phyloP scores from a whole-genome alignment of 352 stramenopile genomes.

The Phytophthora pinifolia region DNA sequence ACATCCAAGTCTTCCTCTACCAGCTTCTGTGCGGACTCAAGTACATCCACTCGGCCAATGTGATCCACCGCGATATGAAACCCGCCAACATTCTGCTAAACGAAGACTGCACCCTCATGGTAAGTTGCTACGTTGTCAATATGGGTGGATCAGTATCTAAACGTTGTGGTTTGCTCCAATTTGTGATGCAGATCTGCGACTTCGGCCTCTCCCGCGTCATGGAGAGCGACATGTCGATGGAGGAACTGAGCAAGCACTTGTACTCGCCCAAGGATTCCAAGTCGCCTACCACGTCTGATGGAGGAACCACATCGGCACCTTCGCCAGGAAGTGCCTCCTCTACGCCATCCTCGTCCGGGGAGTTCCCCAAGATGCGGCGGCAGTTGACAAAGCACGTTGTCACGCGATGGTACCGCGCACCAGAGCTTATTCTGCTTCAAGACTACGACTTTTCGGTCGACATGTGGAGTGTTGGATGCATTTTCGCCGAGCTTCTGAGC shows the following conservation, averaged over 20 bases:
- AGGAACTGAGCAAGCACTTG: conserved; percentile 73
- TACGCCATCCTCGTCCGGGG: conserved; percentile 63
- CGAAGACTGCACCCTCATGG: conserved; percentile 85
- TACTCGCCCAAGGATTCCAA: conserved; percentile 82
- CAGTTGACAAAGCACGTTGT: conserved; percentile 99
- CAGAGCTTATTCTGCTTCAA: conserved; percentile 95
- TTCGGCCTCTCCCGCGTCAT: conserved; percentile 85
- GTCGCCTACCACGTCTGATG: conserved; percentile 74
- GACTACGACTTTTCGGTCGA: conserved; percentile 97
- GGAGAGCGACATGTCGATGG: conserved; percentile 74
- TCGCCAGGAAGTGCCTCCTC: conserved; percentile 67
- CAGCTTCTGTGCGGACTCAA: conserved; percentile 95
- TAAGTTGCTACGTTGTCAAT: conserved; percentile 11
- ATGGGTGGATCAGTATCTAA: background rate
- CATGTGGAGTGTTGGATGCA: conserved; percentile 99
- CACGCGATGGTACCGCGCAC: conserved; percentile 97
- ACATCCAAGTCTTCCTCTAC: conserved; percentile 97
- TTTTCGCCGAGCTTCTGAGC: conserved; percentile 85
- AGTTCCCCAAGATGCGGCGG: conserved; percentile 72
- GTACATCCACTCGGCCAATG: conserved; percentile 94
- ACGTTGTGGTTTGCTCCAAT: background rate
- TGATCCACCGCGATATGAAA: conserved; percentile 91
- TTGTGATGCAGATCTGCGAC: conserved; percentile 61
- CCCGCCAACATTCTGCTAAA: conserved; percentile 90
- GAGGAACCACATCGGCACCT: conserved; percentile 51